Conservation (phyloP, 768 basidiomycete species). For the Saitozyma sp. region DNA sequence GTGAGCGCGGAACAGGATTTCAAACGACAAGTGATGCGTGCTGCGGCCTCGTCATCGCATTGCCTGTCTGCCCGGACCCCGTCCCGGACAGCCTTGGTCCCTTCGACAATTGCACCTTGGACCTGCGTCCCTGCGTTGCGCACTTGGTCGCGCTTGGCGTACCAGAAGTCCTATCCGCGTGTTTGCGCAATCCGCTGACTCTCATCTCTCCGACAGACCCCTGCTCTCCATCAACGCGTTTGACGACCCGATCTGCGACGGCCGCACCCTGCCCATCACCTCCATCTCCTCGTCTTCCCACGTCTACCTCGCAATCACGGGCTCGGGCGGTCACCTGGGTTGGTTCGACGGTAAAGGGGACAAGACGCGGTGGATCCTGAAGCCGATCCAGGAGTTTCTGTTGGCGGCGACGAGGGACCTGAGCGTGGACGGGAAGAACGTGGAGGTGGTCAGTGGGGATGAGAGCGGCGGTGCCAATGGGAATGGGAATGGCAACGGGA, state of each 20-base stretch:
- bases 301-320: conserved; percentile 46
- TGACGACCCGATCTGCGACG: conserved; percentile 52
- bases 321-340: conserved; percentile 52
- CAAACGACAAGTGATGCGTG: no score
- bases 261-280: conserved; percentile 44
- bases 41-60: no score
- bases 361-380: conserved; percentile 45
- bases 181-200: no score
- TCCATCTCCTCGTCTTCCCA: conserved; percentile 42
- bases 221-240: conserved; percentile 51
- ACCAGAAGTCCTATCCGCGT: no score
- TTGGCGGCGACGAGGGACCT: conserved; percentile 33
- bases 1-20: conserved; percentile 13
- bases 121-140: no score
- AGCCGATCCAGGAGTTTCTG: conserved; percentile 43
- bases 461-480: conserved; percentile 2
- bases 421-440: neutral
- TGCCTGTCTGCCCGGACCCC: no score
- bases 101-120: no score
- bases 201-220: conserved; percentile 27
- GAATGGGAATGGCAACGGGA: neutral
- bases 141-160: no score
- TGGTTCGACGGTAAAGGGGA: conserved; percentile 44
- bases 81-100: no score
- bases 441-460: conserved; percentile 11